These are phyloP conservation scores for rapeseed (Brassica napus) DNA, from an alignment of 345 rosid genomes.

Conservation along the genomic window Da-Ae NC_063452.1:60190001-60190500, in stretches of 20 bases:
- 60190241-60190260: neutral
- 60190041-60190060: slow-evolving; percentile 4
- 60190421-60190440: neutral
- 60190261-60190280: neutral
- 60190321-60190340: neutral
- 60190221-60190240: neutral
- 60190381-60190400: neutral
- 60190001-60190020: slow-evolving; percentile 1
- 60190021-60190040: neutral
- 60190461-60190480: neutral
- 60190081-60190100: slow-evolving; percentile 31
- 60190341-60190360: neutral
- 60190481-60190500: neutral
- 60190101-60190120: neutral
- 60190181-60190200: slow-evolving; percentile 6
- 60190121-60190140: slow-evolving; percentile 11
- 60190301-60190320: neutral
- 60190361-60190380: neutral
- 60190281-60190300: neutral
- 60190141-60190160: slow-evolving; percentile 27
- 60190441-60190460: neutral
- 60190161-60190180: slow-evolving; percentile 17
- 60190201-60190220: neutral
- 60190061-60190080: neutral
- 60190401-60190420: neutral